Evolutionary conservation across 2,329 filamentous ascomycete species (phyloP), one percentile per base, ranked within the genome.

Genomic region (Fusarium transvaalense): DNA sequence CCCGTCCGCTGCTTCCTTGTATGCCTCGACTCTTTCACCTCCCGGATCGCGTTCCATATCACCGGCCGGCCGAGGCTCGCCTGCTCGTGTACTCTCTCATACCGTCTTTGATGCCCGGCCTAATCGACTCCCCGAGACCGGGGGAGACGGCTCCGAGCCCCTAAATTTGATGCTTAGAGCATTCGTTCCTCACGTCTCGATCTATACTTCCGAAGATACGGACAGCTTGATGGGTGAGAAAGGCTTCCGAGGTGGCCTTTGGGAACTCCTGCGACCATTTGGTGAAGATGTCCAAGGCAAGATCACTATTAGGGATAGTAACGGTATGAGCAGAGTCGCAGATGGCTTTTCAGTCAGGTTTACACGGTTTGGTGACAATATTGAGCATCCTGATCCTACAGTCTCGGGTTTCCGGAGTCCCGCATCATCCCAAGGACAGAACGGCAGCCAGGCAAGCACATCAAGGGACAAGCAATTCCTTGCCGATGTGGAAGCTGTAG

Each of bases 291-390:
- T 98, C 1, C 88, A 91, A 50, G 96, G 96, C 31, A 97, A 96
- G 75, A 91, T 99, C 52, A 92, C 92, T 5, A 91, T 98, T 56
- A 85, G 96, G 73, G 96, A 99, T 79, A 97, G 94, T 76, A 89
- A 92, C 71, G 95, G 96, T 10, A 88, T 91, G 42, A 94, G 93
- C 76, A 89, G 89, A 75, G 87, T 88, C 38, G 95, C 92, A 82
- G 95, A 97, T 56, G 94, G 98, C 77, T 99, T 94, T 79, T 91
- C 93, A 1, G 86, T 99, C 60, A 91, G 93, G 56, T 97, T 99
- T 77, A 89, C 91, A 7, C 87, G 88, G 61, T 87, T 97, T 56
- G 89, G 89, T 3, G 83, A 86, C 68, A 82, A 85, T 23, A 76
- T 89, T 17, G 85, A 88, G 71, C 78, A 82, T 48, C 84, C 85